These are phyloP conservation scores for Leavenworthia alabamica DNA, from an alignment of 345 rosid species.

Conservation along the genomic window DNA sequence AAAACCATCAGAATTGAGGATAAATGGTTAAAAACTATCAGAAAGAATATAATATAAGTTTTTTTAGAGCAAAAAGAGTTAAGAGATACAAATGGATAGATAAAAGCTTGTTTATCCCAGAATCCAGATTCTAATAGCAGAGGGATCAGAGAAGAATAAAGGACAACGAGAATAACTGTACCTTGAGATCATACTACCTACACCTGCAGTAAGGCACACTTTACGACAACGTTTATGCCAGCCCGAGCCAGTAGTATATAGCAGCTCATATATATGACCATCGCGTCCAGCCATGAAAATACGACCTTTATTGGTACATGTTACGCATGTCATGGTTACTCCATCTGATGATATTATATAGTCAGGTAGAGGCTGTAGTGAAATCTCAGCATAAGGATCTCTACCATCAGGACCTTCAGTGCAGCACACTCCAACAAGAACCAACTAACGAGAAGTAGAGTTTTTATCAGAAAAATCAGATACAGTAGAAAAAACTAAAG, in stretches of 20 bases:
- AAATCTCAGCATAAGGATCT: constrained; percentile 92
- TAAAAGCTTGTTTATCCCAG: constrained; percentile 8
- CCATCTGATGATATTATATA: constrained; percentile 88
- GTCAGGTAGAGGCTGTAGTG: constrained; percentile 85
- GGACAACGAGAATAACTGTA: constrained; percentile 16
- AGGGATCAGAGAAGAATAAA: background rate
- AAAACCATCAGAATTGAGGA: constrained; percentile 23
- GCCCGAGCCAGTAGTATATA: constrained; percentile 79
- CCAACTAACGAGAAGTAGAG: constrained; percentile 50
- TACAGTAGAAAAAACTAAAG: background rate
- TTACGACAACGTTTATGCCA: constrained; percentile 91
- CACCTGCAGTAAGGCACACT: constrained; percentile 89
- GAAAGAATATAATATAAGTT: background rate
- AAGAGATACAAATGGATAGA: background rate
- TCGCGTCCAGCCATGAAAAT: constrained; percentile 93
- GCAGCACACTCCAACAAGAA: constrained; percentile 94
- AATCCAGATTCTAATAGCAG: background rate
- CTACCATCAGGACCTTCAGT: constrained; percentile 69
- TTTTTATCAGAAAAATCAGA: constrained; percentile 1
- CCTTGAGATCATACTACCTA: constrained; percentile 95
- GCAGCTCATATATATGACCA: constrained; percentile 83
- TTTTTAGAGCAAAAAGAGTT: background rate
- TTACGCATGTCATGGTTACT: constrained; percentile 80
- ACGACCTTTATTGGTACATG: constrained; percentile 78
- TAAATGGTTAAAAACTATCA: background rate